These are phyloP conservation scores for Emmonsiellopsis sp. DNA, from an alignment of 2,329 filamentous ascomycete species.

Conservation along the genomic window DNA sequence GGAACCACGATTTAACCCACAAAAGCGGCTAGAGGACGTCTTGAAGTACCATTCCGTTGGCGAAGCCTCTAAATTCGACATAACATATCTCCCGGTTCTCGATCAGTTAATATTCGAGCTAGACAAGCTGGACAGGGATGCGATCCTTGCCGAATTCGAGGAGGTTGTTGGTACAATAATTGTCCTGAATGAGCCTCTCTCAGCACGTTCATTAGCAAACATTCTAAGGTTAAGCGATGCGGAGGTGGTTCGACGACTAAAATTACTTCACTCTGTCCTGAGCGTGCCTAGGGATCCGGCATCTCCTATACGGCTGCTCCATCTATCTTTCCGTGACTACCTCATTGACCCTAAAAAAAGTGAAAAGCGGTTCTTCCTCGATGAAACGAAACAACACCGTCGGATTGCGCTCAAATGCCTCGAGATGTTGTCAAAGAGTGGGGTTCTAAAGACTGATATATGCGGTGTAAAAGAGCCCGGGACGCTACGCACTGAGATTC, in stretches of 20 bases:
- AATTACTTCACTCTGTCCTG: slow-evolving; percentile 15
- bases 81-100: slow-evolving; percentile 19
- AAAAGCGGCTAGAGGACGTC: slow-evolving; percentile 8
- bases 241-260: slow-evolving; percentile 6
- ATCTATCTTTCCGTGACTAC: slow-evolving; percentile 25
- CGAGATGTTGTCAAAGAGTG: slow-evolving; percentile 7
- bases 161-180: slow-evolving; percentile 17
- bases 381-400: slow-evolving; percentile 9
- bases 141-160: slow-evolving; percentile 12
- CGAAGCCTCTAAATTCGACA: slow-evolving; percentile 15
- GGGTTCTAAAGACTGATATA: slow-evolving; percentile 12
- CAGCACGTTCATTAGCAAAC: slow-evolving; percentile 9
- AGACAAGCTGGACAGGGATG: slow-evolving; percentile 6
- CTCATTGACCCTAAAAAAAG: slow-evolving; percentile 16
- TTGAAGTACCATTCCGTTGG: slow-evolving; percentile 8
- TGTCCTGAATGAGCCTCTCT: slow-evolving; percentile 14
- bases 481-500: not conserved
- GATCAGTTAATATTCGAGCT: slow-evolving; percentile 11
- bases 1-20: slow-evolving; percentile 10
- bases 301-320: slow-evolving; percentile 13
- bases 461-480: slow-evolving; percentile 12
- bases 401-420: slow-evolving; percentile 8
- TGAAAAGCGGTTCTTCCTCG: slow-evolving; percentile 14
- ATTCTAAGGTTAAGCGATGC: slow-evolving; percentile 7
- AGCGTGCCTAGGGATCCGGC: slow-evolving; percentile 7